phyloP scores from a whole-genome alignment of 768 basidiomycete genomes.

The Suillus sp. region DNA sequence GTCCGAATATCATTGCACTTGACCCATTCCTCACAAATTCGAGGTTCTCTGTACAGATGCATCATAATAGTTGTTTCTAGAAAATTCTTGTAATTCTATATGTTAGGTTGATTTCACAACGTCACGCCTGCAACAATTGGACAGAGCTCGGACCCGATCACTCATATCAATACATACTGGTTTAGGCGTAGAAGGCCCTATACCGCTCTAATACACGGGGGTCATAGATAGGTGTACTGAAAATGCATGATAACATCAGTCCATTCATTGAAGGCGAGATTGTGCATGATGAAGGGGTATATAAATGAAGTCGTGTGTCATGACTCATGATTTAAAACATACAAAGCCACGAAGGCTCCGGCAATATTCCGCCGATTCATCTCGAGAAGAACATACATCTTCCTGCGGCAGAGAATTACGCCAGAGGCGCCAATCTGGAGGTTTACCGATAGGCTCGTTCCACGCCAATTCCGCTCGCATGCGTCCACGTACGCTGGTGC shows the following conservation, averaged over 20 bases:
- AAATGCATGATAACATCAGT: background rate
- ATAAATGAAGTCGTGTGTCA: background rate
- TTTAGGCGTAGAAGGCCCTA: background rate
- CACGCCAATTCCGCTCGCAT: slow-evolving; percentile 52
- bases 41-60: background rate
- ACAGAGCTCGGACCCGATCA: background rate
- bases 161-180: background rate
- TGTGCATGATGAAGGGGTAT: slow-evolving; percentile 3
- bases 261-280: background rate
- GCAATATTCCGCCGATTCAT: slow-evolving; percentile 36
- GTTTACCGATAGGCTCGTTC: slow-evolving; percentile 49
- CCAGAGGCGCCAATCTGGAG: slow-evolving; percentile 58
- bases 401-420: slow-evolving; percentile 33
- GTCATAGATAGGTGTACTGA: background rate
- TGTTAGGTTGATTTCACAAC: background rate
- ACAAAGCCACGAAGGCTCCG: slow-evolving; percentile 55
- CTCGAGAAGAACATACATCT: slow-evolving; percentile 19
- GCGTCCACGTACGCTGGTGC: slow-evolving; percentile 58
- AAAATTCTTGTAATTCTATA: background rate
- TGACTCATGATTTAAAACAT: slow-evolving; percentile 42
- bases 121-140: background rate
- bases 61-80: background rate
- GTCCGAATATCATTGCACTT: background rate
- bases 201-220: background rate
- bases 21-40: background rate